Conservation (phyloP, 306 rosid species). For the Prunus fruticosa region DNA sequence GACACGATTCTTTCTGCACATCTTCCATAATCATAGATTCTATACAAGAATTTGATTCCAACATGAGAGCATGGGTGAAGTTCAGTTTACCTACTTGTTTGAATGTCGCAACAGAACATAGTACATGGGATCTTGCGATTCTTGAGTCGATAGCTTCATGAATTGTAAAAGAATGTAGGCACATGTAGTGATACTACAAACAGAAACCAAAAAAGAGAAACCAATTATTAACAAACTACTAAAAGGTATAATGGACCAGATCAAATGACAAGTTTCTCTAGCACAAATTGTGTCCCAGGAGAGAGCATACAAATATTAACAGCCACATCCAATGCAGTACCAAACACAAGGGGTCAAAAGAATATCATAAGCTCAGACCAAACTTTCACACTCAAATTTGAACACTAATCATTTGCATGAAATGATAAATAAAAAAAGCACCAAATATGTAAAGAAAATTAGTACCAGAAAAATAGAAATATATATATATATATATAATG, state of each 20-base stretch:
- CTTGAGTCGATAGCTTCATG: constrained; percentile 65
- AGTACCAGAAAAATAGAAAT: background rate
- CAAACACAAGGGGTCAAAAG: background rate
- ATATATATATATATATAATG: no score
- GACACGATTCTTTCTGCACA: background rate
- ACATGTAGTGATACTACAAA: constrained; percentile 59
- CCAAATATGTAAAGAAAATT: background rate
- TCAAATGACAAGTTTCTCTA: background rate
- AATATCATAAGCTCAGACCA: background rate
- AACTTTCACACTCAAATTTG: constrained; percentile 9
- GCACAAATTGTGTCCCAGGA: background rate
- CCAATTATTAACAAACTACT: constrained; percentile 13
- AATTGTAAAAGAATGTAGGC: constrained; percentile 64
- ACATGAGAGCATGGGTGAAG: background rate
- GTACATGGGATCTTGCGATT: constrained; percentile 63
- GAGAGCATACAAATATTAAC: background rate
- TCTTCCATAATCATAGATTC: background rate
- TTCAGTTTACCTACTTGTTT: constrained; percentile 49
- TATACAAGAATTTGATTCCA: background rate
- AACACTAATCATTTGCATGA: constrained; percentile 4
- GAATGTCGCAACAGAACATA: constrained; percentile 58
- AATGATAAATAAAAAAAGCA: constrained; percentile 2
- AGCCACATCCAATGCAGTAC: background rate
- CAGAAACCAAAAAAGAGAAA: constrained; percentile 14
- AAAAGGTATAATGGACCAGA: background rate